Percentiles rank a stretch among this genome's conserved stretches.
These are phyloP conservation scores for Yamadazyma phyllophila DNA, from an alignment of 805 yeast genomes.

Conservation along the genomic window DNA sequence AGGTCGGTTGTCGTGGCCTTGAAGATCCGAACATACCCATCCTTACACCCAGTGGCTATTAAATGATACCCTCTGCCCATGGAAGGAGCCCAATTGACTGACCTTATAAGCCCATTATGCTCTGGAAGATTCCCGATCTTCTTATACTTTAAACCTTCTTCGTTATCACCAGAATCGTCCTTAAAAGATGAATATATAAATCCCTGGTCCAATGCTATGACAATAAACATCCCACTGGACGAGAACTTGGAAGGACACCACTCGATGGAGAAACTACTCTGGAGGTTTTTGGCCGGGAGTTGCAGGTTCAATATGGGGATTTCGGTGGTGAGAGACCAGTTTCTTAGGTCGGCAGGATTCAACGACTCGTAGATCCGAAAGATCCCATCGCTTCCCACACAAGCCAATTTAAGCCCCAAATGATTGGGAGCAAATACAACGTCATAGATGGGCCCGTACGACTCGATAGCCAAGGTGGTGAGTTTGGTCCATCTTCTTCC, in stretches of 20 bases:
- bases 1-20: constrained; percentile 54
- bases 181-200: constrained; percentile 52
- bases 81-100: constrained; percentile 94
- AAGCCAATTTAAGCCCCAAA: constrained; percentile 75
- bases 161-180: constrained; percentile 10
- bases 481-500: constrained; percentile 81
- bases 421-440: constrained; percentile 88
- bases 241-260: constrained; percentile 91
- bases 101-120: constrained; percentile 81
- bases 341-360: constrained; percentile 83
- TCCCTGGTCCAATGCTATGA: constrained; percentile 85
- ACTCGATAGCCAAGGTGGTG: constrained; percentile 73
- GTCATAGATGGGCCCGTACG: constrained; percentile 85
- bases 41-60: constrained; percentile 94
- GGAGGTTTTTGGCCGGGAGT: constrained; percentile 72
- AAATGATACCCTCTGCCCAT: constrained; percentile 88
- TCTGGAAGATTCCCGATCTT: constrained; percentile 71
- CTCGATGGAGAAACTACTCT: constrained; percentile 78
- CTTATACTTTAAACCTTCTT: constrained; percentile 28
- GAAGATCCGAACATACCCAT: constrained; percentile 86
- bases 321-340: constrained; percentile 79
- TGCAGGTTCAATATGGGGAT: constrained; percentile 62
- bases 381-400: constrained; percentile 87
- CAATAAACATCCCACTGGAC: constrained; percentile 69
- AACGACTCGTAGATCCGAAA: constrained; percentile 81